These are phyloP conservation scores for Pugionium dolabratum DNA, from an alignment of 345 rosid genomes.

Conservation along the genomic window DNA sequence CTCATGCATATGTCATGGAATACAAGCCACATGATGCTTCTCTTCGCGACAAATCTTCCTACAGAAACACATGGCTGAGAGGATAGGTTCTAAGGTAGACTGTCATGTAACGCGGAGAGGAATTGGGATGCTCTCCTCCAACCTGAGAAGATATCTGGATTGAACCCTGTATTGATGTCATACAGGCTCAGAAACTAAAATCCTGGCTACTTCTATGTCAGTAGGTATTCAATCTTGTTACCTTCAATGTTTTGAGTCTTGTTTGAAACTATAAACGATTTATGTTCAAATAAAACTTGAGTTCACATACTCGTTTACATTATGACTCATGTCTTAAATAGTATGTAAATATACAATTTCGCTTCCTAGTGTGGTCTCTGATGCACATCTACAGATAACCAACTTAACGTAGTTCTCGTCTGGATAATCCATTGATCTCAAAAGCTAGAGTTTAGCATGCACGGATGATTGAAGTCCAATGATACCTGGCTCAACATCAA, in stretches of 20 bases:
- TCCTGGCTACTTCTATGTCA: conserved; percentile 9
- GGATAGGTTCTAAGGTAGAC: conserved; percentile 46
- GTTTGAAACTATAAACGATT: conserved; percentile 13
- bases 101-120: conserved; percentile 5
- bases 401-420: background rate
- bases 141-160: conserved; percentile 27
- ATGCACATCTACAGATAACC: background rate
- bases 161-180: conserved; percentile 17
- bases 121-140: conserved; percentile 12
- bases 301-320: background rate
- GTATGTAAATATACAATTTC: conserved; percentile 25
- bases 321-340: background rate
- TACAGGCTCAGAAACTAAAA: conserved; percentile 9
- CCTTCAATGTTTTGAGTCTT: conserved; percentile 20
- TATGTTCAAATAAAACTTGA: conserved; percentile 11
- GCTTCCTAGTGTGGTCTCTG: background rate
- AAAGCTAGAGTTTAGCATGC: conserved; percentile 41
- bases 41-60: conserved; percentile 86
- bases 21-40: conserved; percentile 97
- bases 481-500: conserved; percentile 54
- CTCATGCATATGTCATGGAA: conserved; percentile 90
- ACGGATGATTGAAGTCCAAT: conserved; percentile 80
- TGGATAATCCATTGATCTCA: conserved; percentile 14
- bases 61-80: conserved; percentile 94
- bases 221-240: conserved; percentile 19